A percentile compares a stretch with the other conserved stretches of the same genome.
Evolutionary conservation across 75 land plant genomes (phyloP).

Genomic region (Pinus taeda): DNA sequence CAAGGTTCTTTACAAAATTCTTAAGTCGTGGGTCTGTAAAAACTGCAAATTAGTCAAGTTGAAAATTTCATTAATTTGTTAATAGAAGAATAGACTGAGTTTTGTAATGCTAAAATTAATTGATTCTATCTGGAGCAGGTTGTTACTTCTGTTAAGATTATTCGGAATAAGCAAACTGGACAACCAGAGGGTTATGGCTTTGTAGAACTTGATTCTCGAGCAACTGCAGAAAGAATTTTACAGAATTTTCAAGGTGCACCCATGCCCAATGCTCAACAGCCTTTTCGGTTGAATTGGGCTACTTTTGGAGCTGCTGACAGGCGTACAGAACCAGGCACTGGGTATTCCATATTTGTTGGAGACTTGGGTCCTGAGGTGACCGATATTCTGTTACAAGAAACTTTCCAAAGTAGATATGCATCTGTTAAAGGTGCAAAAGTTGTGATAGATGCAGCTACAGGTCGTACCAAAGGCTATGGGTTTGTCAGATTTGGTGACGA

Average conservation of each 20-base stretch:
- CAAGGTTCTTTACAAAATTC: not conserved
- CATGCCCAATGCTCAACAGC: conserved; percentile 79
- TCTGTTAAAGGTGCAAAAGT: conserved; percentile 97
- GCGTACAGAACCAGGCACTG: conserved; percentile 65
- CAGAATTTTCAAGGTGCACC: conserved; percentile 77
- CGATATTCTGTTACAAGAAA: conserved; percentile 82
- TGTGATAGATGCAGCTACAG: conserved; percentile 82
- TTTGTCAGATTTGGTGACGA: conserved; percentile 96
- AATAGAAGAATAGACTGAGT: not conserved
- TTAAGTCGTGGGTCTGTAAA: not conserved
- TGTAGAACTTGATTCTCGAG: conserved; percentile 75
- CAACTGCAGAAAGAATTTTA: conserved; percentile 77
- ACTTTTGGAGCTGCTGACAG: conserved; percentile 76
- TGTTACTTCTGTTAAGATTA: conserved; percentile 65
- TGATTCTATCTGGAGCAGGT: conserved; percentile 39
- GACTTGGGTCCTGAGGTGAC: conserved; percentile 94
- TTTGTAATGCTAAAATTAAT: not conserved
- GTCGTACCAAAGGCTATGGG: conserved; percentile 97
- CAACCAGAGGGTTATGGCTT: conserved; percentile 93
- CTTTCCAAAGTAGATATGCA: conserved; percentile 62
- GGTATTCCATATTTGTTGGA: conserved; percentile 88
- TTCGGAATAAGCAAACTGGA: conserved; percentile 84
- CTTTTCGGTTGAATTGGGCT: conserved; percentile 92
- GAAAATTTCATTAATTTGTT: not conserved
- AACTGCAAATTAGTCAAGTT: not conserved